Percentiles rank a stretch among this genome's conserved stretches.
Conservation (phyloP, 768 basidiomycete species). For the Trametes elegans region DNA sequence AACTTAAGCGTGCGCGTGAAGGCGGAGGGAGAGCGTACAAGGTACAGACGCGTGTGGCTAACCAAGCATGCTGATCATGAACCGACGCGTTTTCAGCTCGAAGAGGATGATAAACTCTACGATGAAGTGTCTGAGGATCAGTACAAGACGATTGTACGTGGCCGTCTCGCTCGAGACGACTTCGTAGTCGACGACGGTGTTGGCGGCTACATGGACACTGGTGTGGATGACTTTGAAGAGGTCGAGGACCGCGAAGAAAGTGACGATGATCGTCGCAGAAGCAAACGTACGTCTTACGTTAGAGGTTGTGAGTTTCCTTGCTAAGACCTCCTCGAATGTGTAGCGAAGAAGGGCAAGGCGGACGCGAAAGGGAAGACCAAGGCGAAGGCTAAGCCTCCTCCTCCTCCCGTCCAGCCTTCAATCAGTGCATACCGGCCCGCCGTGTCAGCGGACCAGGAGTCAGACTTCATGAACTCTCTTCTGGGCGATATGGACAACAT, state of each 20-base stretch:
- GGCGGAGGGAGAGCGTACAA: slow-evolving; percentile 59
- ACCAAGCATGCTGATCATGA: neutral
- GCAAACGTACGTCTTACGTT: slow-evolving; percentile 34
- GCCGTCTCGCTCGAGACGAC: slow-evolving; percentile 82
- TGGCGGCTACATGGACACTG: slow-evolving; percentile 91
- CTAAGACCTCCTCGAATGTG: slow-evolving; percentile 8
- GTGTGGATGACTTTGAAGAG: slow-evolving; percentile 90
- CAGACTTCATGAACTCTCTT: slow-evolving; percentile 84
- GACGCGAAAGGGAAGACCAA: slow-evolving; percentile 38
- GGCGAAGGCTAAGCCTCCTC: slow-evolving; percentile 50
- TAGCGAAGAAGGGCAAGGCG: slow-evolving; percentile 43
- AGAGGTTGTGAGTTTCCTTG: neutral
- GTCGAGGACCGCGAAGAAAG: slow-evolving; percentile 57
- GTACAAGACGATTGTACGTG: slow-evolving; percentile 81
- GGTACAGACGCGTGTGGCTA: slow-evolving; percentile 38
- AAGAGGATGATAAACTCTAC: slow-evolving; percentile 71
- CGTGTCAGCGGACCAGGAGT: slow-evolving; percentile 76
- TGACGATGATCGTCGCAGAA: slow-evolving; percentile 43
- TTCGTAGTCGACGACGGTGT: slow-evolving; percentile 95
- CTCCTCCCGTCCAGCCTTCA: slow-evolving; percentile 50
- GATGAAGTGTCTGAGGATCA: slow-evolving; percentile 90
- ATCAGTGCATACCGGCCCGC: slow-evolving; percentile 80
- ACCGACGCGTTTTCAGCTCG: slow-evolving; percentile 29
- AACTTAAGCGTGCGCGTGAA: slow-evolving; percentile 57
- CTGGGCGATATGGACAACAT: slow-evolving; percentile 67